Conservation (phyloP, 2,329 filamentous ascomycete species). For the Mycogone perniciosa region DNA sequence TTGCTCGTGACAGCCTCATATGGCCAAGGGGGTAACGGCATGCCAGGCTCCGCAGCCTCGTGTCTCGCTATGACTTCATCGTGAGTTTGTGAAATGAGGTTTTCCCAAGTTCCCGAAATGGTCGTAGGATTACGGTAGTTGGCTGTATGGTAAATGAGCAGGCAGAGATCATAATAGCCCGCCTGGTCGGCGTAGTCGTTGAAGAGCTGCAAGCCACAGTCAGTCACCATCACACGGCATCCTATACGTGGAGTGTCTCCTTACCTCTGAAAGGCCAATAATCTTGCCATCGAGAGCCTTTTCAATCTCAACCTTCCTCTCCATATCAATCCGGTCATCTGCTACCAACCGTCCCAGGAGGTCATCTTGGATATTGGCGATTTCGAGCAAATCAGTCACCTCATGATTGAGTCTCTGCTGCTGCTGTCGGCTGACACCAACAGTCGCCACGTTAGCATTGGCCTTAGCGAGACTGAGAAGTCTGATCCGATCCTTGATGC, state of each 20-base stretch:
- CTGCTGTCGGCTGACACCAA: constrained; percentile 68
- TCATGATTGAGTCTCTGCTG: constrained; percentile 82
- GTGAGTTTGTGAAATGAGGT: constrained; percentile 69
- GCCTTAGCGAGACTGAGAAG: constrained; percentile 87
- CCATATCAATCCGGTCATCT: constrained; percentile 62
- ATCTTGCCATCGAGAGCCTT: constrained; percentile 71
- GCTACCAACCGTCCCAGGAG: constrained; percentile 69
- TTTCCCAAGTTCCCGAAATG: constrained; percentile 78
- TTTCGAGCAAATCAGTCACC: constrained; percentile 78
- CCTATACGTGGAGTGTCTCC: constrained; percentile 22
- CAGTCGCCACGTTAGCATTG: constrained; percentile 79
- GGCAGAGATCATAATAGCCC: constrained; percentile 86
- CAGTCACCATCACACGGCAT: constrained; percentile 11
- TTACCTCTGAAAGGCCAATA: constrained; percentile 67
- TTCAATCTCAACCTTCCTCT: constrained; percentile 59
- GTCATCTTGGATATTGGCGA: constrained; percentile 93
- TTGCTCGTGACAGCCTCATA: constrained; percentile 65
- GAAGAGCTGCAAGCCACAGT: constrained; percentile 58
- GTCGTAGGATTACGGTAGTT: constrained; percentile 85
- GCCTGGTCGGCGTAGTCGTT: constrained; percentile 87
- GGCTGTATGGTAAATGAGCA: constrained; percentile 85
- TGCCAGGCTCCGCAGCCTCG: constrained; percentile 35
- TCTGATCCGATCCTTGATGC: constrained; percentile 79
- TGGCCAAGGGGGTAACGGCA: constrained; percentile 43
- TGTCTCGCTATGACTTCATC: constrained; percentile 42